Evolutionary conservation across 2,329 filamentous ascomycete genomes (phyloP), one percentile per base, ranked within the genome.

Genomic region (Fusarium fracticaudum): DNA sequence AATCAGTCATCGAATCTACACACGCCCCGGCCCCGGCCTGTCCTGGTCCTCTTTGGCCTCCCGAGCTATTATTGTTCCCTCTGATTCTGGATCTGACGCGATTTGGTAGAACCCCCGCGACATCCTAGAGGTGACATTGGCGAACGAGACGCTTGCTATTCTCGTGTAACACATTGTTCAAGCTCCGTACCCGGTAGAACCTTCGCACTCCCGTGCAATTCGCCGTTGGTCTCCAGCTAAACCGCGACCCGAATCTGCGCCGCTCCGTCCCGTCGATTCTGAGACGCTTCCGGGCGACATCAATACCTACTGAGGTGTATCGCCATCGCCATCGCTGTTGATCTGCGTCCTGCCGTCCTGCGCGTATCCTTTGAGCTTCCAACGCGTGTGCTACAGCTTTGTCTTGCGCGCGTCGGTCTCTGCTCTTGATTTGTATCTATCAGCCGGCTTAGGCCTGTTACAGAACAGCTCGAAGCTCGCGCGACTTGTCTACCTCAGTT

Each of bases 131-230:
- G 48, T 67, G 69, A 59, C 67, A 77, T 78, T 78, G 76, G 71
- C 75, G 75, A 77, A 77, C 76, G 75, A 78, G 73, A 78, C 69
- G 75, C 71, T 77, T 72, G 72, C 60, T 57, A 65, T 66, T 37
- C 64, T 72, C 75, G 77, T 78, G 77, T 78, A 78, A 78, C 77
- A 62, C 61, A 61, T 64, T 60, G 48, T 66, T 62, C 64, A 73
- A 76, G 73, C 71, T 65, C 65, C 66, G 67, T 73, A 74, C 67
- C 71, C 50, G 71, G 67, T 72, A 64, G 65, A 72, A 64, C 44
- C 45, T 72, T 62, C 50, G 58, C 69, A 74, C 64, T 67, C 71
- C 64, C 61, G 72, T 58, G 60, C 62, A 62, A 58, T 41, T 69
- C 67, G 62, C 72, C 67, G 62, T 61, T 60, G 48, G 53, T 60